Percentiles rank a stretch among this genome's conserved stretches.
These are phyloP conservation scores for Suillus subalutaceus DNA, from an alignment of 768 basidiomycete species.

Conservation along the genomic window DNA sequence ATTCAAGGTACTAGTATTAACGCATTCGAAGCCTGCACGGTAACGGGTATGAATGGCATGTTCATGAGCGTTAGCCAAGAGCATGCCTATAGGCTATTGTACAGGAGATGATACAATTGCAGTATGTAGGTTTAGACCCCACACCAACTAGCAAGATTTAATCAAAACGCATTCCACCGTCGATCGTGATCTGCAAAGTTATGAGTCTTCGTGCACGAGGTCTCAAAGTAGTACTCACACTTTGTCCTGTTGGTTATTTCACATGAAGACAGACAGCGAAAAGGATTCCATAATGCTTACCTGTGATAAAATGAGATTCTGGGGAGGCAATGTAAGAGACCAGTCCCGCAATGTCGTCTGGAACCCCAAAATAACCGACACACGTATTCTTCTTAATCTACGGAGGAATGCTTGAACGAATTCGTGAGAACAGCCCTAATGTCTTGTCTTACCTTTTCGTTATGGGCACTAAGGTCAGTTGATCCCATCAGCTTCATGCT, in stretches of 20 bases:
- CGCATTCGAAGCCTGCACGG: not conserved
- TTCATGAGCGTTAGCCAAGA: not conserved
- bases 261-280: not conserved
- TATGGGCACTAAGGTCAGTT: not conserved
- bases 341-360: slow-evolving; percentile 29
- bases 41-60: not conserved
- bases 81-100: not conserved
- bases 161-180: slow-evolving; percentile 8
- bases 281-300: slow-evolving; percentile 13
- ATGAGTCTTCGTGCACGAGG: not conserved
- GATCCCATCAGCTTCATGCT: slow-evolving; percentile 6
- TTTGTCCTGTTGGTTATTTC: not conserved
- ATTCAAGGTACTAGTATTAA: not conserved
- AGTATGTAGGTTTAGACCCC: not conserved
- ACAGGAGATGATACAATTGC: not conserved
- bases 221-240: not conserved
- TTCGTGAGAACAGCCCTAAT: not conserved
- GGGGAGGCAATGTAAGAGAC: slow-evolving; percentile 33
- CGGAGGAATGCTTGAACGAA: not conserved
- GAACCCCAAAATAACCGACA: slow-evolving; percentile 12
- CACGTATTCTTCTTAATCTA: slow-evolving; percentile 11
- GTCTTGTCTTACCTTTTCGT: slow-evolving; percentile 6
- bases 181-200: slow-evolving; percentile 7
- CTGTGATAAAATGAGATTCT: slow-evolving; percentile 33
- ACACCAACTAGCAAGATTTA: not conserved